A percentile compares a stretch with the other conserved stretches of the same genome.
Evolutionary conservation across 768 basidiomycete genomes (phyloP).

Genomic region (Lepiota brunneoincarnata): DNA sequence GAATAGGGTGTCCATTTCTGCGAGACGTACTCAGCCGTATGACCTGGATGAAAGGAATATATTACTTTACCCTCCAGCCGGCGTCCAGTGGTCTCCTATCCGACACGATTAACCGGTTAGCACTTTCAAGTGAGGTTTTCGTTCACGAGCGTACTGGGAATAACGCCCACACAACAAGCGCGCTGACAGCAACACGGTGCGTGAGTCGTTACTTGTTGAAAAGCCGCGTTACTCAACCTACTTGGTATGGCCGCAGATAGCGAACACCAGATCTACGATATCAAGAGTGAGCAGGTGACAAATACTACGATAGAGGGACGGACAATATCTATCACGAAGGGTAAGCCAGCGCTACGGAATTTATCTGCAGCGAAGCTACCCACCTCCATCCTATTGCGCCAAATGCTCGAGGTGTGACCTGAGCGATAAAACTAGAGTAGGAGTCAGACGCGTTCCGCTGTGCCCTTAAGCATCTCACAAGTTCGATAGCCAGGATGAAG

Average conservation of each 20-base stretch:
- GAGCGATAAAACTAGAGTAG: constrained; percentile 37
- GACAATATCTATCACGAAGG: not conserved
- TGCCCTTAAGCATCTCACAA: constrained; percentile 24
- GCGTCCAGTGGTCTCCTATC: constrained; percentile 40
- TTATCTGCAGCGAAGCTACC: constrained; percentile 9
- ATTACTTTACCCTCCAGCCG: constrained; percentile 34
- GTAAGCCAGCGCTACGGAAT: not conserved
- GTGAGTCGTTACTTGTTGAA: no score
- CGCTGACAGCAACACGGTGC: constrained; percentile 14
- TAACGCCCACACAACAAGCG: constrained; percentile 42
- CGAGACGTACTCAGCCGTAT: not conserved
- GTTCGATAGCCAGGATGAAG: constrained; percentile 43
- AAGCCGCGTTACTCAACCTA: constrained; percentile 19
- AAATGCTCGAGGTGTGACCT: constrained; percentile 42
- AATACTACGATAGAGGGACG: not conserved
- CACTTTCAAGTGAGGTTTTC: not conserved
- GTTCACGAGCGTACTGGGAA: constrained; percentile 29
- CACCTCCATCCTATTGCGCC: constrained; percentile 39
- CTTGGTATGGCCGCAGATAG: constrained; percentile 45
- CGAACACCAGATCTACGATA: constrained; percentile 37
- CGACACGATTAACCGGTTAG: not conserved
- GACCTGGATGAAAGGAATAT: not conserved
- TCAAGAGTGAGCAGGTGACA: not conserved
- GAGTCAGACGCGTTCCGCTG: not conserved
- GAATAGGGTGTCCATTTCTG: constrained; percentile 44